Conservation (phyloP, 2,329 filamentous ascomycete genomes). For the Penicillium sp. region DNA sequence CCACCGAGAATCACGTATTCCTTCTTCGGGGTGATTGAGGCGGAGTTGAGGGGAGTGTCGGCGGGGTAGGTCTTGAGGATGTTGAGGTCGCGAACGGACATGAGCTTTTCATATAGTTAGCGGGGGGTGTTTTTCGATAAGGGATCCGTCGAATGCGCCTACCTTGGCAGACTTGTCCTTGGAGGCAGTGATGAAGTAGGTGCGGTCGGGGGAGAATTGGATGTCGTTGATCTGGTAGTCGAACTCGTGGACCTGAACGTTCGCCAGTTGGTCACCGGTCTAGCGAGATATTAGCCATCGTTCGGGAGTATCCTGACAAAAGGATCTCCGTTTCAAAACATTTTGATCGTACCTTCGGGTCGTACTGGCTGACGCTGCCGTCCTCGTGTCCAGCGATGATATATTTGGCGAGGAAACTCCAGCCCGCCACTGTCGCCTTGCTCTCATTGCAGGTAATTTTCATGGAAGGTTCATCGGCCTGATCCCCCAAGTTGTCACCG, state of each 20-base stretch:
- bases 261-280: constrained; percentile 81
- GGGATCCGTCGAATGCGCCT: constrained; percentile 26
- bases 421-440: constrained; percentile 97
- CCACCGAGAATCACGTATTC: constrained; percentile 97
- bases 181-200: constrained; percentile 96
- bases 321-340: no score
- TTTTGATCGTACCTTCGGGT: constrained; percentile 71
- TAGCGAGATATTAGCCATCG: constrained; percentile 37
- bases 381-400: constrained; percentile 98
- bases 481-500: constrained; percentile 75
- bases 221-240: constrained; percentile 85
- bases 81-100: constrained; percentile 82
- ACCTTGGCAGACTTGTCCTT: constrained; percentile 98
- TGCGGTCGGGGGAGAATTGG: constrained; percentile 91
- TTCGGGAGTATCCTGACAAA: background rate
- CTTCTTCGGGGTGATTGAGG: constrained; percentile 91
- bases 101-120: constrained; percentile 59
- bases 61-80: constrained; percentile 90
- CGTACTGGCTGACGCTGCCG: constrained; percentile 86
- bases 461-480: constrained; percentile 79
- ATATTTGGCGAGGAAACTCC: constrained; percentile 92
- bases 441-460: constrained; percentile 92
- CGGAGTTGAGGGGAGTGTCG: constrained; percentile 96
- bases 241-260: constrained; percentile 82
- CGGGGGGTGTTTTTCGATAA: constrained; percentile 2